Evolutionary conservation across 768 basidiomycete species (phyloP), one percentile per base, ranked within the genome.

Genomic region (Boletus sp.): DNA sequence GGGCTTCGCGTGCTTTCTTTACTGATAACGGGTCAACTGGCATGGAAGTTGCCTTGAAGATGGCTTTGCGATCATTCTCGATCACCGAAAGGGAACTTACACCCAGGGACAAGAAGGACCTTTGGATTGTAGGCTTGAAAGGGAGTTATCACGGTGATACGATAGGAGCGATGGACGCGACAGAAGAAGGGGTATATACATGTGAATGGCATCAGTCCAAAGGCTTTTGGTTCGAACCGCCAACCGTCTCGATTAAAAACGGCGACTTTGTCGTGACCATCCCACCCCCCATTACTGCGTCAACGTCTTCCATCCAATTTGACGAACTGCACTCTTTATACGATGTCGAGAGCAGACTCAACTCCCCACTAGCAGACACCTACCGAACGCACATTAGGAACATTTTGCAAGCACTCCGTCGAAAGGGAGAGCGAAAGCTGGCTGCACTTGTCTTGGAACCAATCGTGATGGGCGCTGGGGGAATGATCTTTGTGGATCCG

Each of bases 111-210:
- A 75, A 75, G 58, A 81, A 79, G 56, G 71, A 74, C 25, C 73
- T 94, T 5, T 91, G 90, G 5, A 81, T 98, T 1, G 67, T 98
- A 4, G 96, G 96, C 0, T 63, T 98, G 40, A 87, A 83, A 60
- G 96, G 96, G 5, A 93, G 93, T 65, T 98, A 98, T 72, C 96
- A 98, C 64, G 96, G 96, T 2, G 96, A 98, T 70, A 98, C 96
- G 13, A 95, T 98, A 56, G 96, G 96, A 0, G 87, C 88, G 2
- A 98, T 98, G 96, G 92, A 98, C 60, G 95, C 96, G 7, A 89
- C 84, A 58, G 87, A 90, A 65, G 91, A 95, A 63, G 89, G 91
- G 9, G 87, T 95, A 2, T 98, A 88, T 70, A 89, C 88, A 1
- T 97, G 93, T 60, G 96, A 98, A 69, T 98, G 96, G 95, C 94